Evolutionary conservation across 1,284 basidiomycete species (phyloP).

Genomic region (Termitomyces sp.): DNA sequence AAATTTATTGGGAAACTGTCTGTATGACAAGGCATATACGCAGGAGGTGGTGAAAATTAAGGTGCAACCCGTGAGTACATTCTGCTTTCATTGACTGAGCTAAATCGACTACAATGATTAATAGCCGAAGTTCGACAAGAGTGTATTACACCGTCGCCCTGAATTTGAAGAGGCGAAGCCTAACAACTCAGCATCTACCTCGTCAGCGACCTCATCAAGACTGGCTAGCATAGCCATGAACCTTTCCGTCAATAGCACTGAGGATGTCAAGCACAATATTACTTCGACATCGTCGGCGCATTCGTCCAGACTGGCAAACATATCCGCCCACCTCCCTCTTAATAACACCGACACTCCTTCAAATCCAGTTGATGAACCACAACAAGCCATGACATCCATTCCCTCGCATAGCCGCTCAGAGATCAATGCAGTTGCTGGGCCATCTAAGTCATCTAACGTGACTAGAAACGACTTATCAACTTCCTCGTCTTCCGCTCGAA

Average conservation of each 20-base stretch:
- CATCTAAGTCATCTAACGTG: constrained; percentile 1
- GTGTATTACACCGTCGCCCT: constrained; percentile 70
- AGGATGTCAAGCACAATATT: constrained; percentile 29
- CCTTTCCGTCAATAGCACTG: constrained; percentile 16
- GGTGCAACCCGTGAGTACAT: constrained; percentile 60
- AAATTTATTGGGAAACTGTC: constrained; percentile 90
- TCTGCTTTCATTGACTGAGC: not conserved
- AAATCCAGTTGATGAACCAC: constrained; percentile 15
- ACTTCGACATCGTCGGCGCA: constrained; percentile 9
- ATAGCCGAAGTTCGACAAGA: constrained; percentile 75
- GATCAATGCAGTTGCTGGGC: not conserved
- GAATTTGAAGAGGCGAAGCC: constrained; percentile 49
- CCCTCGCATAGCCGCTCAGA: constrained; percentile 21
- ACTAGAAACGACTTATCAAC: not conserved
- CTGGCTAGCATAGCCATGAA: constrained; percentile 23
- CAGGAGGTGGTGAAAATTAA: constrained; percentile 85
- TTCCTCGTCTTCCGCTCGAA: not conserved
- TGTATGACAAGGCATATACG: constrained; percentile 90
- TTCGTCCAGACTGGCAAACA: constrained; percentile 14
- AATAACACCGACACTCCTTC: constrained; percentile 13
- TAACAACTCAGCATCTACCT: not conserved
- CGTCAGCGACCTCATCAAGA: not conserved
- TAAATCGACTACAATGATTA: not conserved
- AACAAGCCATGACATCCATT: constrained; percentile 17
- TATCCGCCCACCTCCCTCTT: constrained; percentile 6